phyloP scores from a whole-genome alignment of 176 grass and related monocot species.

The Raddia distichophylla region DNA sequence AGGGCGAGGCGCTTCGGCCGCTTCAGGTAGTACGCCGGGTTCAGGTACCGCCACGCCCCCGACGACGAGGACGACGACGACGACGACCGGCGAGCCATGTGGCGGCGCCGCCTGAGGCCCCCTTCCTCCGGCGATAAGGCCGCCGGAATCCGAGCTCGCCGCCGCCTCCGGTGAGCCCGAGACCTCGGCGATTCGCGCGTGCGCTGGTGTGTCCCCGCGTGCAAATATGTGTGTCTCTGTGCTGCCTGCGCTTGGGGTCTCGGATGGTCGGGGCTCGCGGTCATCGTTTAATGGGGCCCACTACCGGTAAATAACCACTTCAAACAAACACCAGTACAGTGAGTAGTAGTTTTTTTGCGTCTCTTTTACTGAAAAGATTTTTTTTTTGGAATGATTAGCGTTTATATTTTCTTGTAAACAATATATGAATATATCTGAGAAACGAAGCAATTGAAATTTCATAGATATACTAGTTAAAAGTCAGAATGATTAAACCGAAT shows the following conservation, averaged over 20 bases:
- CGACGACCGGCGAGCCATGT: slow-evolving; percentile 51
- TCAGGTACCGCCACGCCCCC: slow-evolving; percentile 74
- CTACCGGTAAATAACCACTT: slow-evolving; percentile 46
- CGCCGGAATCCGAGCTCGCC: slow-evolving; percentile 52
- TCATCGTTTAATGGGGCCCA: slow-evolving; percentile 38
- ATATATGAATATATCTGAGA: too few relatives aligned
- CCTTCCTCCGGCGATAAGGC: slow-evolving; percentile 27
- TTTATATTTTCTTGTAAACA: too few relatives aligned
- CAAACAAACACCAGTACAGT: too few relatives aligned
- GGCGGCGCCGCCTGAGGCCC: not conserved
- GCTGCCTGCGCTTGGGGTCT: slow-evolving; percentile 20
- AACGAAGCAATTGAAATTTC: too few relatives aligned
- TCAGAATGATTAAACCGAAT: too few relatives aligned
- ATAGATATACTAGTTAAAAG: too few relatives aligned
- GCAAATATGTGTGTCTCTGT: not conserved
- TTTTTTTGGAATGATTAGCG: too few relatives aligned
- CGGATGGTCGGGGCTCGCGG: slow-evolving; percentile 3
- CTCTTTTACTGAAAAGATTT: too few relatives aligned
- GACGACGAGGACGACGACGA: slow-evolving; percentile 57
- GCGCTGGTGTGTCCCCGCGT: slow-evolving; percentile 30
- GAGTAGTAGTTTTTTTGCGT: too few relatives aligned
- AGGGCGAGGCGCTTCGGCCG: slow-evolving; percentile 89
- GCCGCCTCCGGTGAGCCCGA: slow-evolving; percentile 27
- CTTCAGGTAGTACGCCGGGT: slow-evolving; percentile 95
- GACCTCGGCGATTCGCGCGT: slow-evolving; percentile 50